Evolutionary conservation across 106 monocot genomes (phyloP), one percentile per base, ranked within the genome.

Genomic region (Xerophyta viscosa): DNA sequence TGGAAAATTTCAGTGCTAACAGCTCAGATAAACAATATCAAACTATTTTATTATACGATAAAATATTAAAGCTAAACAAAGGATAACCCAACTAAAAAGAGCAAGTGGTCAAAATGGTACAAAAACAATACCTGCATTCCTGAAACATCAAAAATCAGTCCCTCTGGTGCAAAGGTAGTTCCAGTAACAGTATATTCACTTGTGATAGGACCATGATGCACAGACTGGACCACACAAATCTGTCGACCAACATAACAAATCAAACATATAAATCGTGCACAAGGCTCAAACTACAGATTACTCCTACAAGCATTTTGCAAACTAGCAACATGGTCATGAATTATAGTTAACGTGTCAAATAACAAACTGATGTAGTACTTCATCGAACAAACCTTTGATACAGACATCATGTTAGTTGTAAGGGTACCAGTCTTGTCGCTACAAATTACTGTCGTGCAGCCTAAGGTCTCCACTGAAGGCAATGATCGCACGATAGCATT

Each of bases 331-430:
- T n/a, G n/a, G n/a, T n/a, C n/a, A n/a, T n/a, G n/a, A n/a, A n/a
- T n/a, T n/a, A n/a, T n/a, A n/a, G n/a, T n/a, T n/a, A n/a, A n/a
- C n/a, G n/a, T n/a, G n/a, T n/a, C n/a, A n/a, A 48, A 23, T 21
- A 17, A 4, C 43, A 51, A 51, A 51, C 10, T 51, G 17, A 51
- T 28, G 8, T 48, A 26, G 17, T 42, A 13, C 23, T 55, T 49
- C 4, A 48, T 48, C 30, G 24, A 8, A 44, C 37, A 72, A 56
- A 98, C 98, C 86, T 98, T 98, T 61, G 90, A 90, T 19, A 90
- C 98, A 46, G 98, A 98, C 90, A 98, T 98, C 98, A 98, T 98
- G 66, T 98, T 98, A 21, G 98, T 98, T 20, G 98, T 98, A 10
- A 98, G 79, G 57, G 98, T 98, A 49, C 98, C 98, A 24, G 98